These are phyloP conservation scores for Solanum tacnaense DNA, from an alignment of 257 asterid species.

Conservation along the genomic window DNA sequence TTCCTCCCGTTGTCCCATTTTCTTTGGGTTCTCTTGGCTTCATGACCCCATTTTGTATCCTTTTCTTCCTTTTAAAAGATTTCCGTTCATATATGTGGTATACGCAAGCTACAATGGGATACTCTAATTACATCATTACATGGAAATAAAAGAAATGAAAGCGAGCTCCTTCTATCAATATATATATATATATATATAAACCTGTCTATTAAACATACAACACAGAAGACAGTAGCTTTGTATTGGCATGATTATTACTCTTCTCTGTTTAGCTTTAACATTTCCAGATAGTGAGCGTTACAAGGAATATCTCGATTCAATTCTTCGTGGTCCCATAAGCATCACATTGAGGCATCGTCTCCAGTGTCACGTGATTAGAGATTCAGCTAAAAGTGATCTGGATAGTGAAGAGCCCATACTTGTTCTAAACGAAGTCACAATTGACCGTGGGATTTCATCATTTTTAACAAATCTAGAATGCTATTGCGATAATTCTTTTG, in stretches of 20 bases:
- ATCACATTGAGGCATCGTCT: slow-evolving; percentile 83
- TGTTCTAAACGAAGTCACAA: slow-evolving; percentile 88
- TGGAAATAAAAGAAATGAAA: not conserved
- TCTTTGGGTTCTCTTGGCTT: slow-evolving; percentile 97
- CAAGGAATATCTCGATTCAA: slow-evolving; percentile 48
- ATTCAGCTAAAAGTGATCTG: slow-evolving; percentile 66
- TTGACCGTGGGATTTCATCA: slow-evolving; percentile 92
- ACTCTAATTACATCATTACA: not conserved
- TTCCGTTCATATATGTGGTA: not conserved
- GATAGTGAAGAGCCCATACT: slow-evolving; percentile 84
- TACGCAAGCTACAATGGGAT: not conserved
- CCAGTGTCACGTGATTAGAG: slow-evolving; percentile 83
- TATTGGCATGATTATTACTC: not conserved
- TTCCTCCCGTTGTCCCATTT: slow-evolving; percentile 95
- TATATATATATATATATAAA: not conserved
- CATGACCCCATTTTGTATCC: slow-evolving; percentile 99
- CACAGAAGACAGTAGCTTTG: not conserved
- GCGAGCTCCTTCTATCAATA: not conserved
- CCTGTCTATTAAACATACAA: not conserved
- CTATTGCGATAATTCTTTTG: slow-evolving; percentile 79
- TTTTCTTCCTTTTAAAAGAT: not conserved
- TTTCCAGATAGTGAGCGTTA: slow-evolving; percentile 77
- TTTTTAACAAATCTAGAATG: slow-evolving; percentile 88
- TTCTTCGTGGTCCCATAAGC: slow-evolving; percentile 75
- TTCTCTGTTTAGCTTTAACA: slow-evolving; percentile 34